These are phyloP conservation scores for Aspergillus steynii DNA, from an alignment of 495 filamentous ascomycete genomes.

Conservation along the genomic window DNA sequence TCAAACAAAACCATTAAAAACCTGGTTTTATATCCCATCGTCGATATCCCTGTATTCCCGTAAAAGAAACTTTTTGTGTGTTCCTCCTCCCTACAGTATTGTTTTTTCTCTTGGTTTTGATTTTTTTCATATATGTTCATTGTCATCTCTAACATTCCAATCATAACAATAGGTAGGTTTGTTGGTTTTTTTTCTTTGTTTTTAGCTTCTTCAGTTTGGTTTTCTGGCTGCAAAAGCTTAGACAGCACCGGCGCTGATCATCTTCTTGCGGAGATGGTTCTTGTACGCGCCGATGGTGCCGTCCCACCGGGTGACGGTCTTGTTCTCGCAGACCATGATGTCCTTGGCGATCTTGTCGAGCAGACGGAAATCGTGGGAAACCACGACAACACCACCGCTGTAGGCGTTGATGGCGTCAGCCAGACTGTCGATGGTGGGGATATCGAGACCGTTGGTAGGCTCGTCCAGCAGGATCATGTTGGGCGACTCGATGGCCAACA, in stretches of 20 bases:
- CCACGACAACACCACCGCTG: conserved; percentile 94
- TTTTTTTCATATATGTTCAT: conserved; percentile 19
- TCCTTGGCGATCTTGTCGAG: conserved; percentile 99
- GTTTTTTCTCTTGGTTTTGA: conserved; percentile 17
- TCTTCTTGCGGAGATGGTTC: conserved; percentile 98
- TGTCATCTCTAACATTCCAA: conserved; percentile 47
- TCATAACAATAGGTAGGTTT: conserved; percentile 26
- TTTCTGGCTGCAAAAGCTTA: conserved; percentile 24
- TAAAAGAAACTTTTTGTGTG: conserved; percentile 21
- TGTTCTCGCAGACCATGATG: conserved; percentile 98
- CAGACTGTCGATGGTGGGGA: conserved; percentile 96
- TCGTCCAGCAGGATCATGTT: conserved; percentile 99
- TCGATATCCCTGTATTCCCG: conserved; percentile 26
- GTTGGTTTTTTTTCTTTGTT: conserved; percentile 5
- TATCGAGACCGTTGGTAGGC: conserved; percentile 99
- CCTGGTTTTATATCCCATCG: conserved; percentile 11
- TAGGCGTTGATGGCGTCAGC: conserved; percentile 97
- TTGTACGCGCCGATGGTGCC: conserved; percentile 93
- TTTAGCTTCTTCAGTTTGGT: background rate
- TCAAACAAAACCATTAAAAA: background rate
- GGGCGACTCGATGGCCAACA: conserved; percentile 91
- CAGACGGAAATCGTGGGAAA: conserved; percentile 97
- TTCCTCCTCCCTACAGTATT: conserved; percentile 19
- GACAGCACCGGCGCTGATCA: conserved; percentile 59
- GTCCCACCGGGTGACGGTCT: conserved; percentile 84